A percentile compares a stretch with the other conserved stretches of the same genome.
These are phyloP conservation scores for Pythium rhizo-oryzae DNA, from an alignment of 352 stramenopile species.

Conservation along the genomic window DNA sequence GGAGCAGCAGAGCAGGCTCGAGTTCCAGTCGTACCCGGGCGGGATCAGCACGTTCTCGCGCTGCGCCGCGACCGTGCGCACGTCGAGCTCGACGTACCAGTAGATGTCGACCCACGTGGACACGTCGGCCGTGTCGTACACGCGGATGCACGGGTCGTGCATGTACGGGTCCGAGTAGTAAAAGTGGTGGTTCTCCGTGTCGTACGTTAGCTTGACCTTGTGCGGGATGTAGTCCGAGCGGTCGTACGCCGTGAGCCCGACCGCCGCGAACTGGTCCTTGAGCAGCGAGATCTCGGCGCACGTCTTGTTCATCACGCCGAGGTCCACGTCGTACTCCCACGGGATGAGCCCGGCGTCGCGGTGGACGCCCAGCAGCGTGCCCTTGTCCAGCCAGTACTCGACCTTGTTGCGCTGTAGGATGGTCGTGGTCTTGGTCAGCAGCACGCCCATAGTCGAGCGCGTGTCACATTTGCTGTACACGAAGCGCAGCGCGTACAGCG, in stretches of 20 bases:
- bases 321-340: constrained; percentile 81
- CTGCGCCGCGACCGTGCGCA: constrained; percentile 43
- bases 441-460: constrained; percentile 59
- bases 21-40: constrained; percentile 57
- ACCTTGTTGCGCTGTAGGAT: constrained; percentile 67
- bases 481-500: constrained; percentile 54
- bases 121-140: constrained; percentile 63
- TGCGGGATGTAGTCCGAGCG: constrained; percentile 73
- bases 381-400: constrained; percentile 87
- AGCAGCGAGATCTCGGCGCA: constrained; percentile 69
- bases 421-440: constrained; percentile 66
- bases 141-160: constrained; percentile 75
- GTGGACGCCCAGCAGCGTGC: constrained; percentile 69
- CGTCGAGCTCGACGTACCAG: constrained; percentile 73
- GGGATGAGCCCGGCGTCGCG: constrained; percentile 71
- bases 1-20: constrained; percentile 72
- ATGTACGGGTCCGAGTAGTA: constrained; percentile 79
- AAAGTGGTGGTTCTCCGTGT: constrained; percentile 81
- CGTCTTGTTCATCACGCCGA: constrained; percentile 79
- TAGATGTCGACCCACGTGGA: constrained; percentile 83
- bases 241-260: constrained; percentile 70
- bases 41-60: constrained; percentile 57
- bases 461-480: constrained; percentile 81
- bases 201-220: constrained; percentile 84
- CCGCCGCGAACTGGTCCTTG: constrained; percentile 61